A percentile compares a stretch with the other conserved stretches of the same genome.
Evolutionary conservation across 805 yeast genomes (phyloP).

Genomic region (Wickerhamomyces canadensis): DNA sequence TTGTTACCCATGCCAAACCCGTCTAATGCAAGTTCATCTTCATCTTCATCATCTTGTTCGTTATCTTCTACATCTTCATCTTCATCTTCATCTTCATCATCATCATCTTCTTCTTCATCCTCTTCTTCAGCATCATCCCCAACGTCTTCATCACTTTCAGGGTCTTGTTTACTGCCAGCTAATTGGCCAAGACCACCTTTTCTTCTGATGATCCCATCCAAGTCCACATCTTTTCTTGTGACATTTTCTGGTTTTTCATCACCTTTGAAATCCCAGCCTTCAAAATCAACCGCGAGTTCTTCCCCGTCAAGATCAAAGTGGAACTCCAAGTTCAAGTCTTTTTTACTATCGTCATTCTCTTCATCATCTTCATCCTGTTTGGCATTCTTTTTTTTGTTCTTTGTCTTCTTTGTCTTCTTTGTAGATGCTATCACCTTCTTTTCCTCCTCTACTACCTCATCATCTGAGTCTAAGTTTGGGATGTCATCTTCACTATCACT

Average conservation of each 20-base stretch:
- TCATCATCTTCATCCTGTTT: slow-evolving; percentile 22
- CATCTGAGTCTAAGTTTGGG: slow-evolving; percentile 45
- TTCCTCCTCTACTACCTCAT: slow-evolving; percentile 26
- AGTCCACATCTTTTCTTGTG: slow-evolving; percentile 61
- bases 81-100: no score
- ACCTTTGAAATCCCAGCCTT: slow-evolving; percentile 83
- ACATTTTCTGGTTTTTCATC: slow-evolving; percentile 27
- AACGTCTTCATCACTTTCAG: slow-evolving; percentile 33
- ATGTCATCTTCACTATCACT: slow-evolving; percentile 72
- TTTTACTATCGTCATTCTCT: slow-evolving; percentile 35
- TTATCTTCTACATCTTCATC: no score
- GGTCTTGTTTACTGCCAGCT: slow-evolving; percentile 38
- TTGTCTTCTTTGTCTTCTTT: slow-evolving; percentile 18
- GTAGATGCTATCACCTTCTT: slow-evolving; percentile 18
- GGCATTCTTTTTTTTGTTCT: slow-evolving; percentile 19
- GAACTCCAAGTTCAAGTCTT: slow-evolving; percentile 70
- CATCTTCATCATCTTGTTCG: slow-evolving; percentile 27
- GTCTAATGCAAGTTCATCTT: slow-evolving; percentile 40
- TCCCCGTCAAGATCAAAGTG: slow-evolving; percentile 61
- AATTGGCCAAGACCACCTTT: slow-evolving; percentile 71
- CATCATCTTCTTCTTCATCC: slow-evolving; percentile 27
- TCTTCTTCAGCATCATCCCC: slow-evolving; percentile 39
- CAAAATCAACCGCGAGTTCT: slow-evolving; percentile 41
- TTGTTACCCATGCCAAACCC: slow-evolving; percentile 37
- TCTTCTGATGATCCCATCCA: slow-evolving; percentile 80